Conservation (phyloP, 2,329 filamentous ascomycete species). For the Fusarium sacchari region DNA sequence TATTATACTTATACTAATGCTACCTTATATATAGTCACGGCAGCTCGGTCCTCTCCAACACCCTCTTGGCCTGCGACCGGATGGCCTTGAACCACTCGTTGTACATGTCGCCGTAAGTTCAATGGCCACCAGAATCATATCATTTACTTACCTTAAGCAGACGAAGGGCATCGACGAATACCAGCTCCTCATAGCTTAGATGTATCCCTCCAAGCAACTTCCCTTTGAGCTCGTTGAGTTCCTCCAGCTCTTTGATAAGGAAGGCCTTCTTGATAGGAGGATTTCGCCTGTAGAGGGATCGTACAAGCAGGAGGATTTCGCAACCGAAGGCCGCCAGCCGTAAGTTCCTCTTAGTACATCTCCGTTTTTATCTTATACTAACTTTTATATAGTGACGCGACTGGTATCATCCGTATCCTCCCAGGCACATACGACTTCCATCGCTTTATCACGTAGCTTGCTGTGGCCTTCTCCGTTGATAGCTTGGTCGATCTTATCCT, state of each 20-base stretch:
- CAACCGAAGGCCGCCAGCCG: not conserved
- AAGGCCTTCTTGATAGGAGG: too few relatives aligned
- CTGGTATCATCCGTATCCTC: rapidly evolving
- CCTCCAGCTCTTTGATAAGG: not conserved
- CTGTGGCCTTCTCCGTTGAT: too few relatives aligned
- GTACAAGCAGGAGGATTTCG: not conserved
- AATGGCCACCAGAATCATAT: not conserved
- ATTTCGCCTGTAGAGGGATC: too few relatives aligned
- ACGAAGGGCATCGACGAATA: not conserved
- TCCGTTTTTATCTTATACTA: not conserved
- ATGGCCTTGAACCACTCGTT: not conserved
- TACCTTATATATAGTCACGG: not conserved
- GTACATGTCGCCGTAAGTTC: not conserved
- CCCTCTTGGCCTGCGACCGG: too few relatives aligned
- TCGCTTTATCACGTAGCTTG: not conserved
- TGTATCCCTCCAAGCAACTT: not conserved
- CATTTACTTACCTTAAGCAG: not conserved
- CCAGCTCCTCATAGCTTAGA: rapidly evolving
- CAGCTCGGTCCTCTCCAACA: rapidly evolving
- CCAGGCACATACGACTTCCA: rapidly evolving
- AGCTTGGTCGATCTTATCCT: too few relatives aligned
- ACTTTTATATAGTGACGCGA: not conserved
- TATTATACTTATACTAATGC: not conserved
- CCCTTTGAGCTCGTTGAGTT: not conserved
- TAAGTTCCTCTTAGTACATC: not conserved